These are phyloP conservation scores for Lasiosphaeria hispida DNA, from an alignment of 495 filamentous ascomycete species.

Conservation along the genomic window DNA sequence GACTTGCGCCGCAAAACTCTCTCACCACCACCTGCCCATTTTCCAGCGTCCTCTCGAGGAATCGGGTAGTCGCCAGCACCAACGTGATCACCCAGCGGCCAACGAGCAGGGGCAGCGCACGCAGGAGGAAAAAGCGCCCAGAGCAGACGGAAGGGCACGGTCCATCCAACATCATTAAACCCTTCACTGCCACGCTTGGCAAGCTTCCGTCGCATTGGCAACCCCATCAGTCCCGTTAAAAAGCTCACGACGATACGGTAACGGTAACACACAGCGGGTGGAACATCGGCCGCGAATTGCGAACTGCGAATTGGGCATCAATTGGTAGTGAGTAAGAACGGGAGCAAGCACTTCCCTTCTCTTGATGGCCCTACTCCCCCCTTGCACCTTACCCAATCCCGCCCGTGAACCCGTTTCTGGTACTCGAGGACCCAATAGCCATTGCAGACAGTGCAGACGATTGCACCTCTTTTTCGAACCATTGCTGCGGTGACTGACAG, in stretches of 20 bases:
- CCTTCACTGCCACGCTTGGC: constrained; percentile 22
- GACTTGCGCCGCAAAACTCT: too few species aligned
- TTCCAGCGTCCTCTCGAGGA: too few species aligned
- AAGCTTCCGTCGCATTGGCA: constrained; percentile 3
- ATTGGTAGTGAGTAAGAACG: background rate
- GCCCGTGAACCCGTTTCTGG: background rate
- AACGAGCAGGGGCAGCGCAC: too few species aligned
- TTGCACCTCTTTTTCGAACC: background rate
- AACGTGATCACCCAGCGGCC: too few species aligned
- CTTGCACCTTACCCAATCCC: background rate
- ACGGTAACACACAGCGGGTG: background rate
- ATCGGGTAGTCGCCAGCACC: too few species aligned
- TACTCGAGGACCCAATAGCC: background rate
- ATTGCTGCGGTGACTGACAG: background rate
- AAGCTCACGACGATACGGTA: background rate
- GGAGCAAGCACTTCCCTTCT: background rate
- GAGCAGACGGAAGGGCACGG: background rate
- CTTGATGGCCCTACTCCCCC: too few species aligned
- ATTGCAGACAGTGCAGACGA: background rate
- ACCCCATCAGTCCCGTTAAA: constrained; percentile 1
- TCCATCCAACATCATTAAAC: background rate
- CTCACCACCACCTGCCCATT: too few species aligned
- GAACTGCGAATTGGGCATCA: too few species aligned
- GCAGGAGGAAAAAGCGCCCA: too few species aligned
- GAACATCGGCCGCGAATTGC: background rate